Evolutionary conservation across 352 stramenopile genomes (phyloP).

Genomic region (Thraustochytrium striatum): DNA sequence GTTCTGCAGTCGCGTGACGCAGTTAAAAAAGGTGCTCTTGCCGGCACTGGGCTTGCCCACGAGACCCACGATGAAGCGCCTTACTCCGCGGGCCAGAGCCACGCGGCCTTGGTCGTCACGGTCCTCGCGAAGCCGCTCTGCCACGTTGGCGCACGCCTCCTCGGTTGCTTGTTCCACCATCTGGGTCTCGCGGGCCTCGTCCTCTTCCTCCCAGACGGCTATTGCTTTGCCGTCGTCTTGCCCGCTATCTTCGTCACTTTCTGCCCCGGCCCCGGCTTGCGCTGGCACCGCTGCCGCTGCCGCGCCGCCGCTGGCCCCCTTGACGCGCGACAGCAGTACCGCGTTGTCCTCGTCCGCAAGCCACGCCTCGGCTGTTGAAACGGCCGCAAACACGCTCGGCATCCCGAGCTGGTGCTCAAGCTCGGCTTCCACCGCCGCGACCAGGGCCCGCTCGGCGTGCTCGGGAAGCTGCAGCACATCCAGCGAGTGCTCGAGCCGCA

Average conservation of each 20-base stretch:
- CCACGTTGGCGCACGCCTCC: slow-evolving; percentile 8
- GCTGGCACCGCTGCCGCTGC: not conserved
- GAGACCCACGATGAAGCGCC: slow-evolving; percentile 46
- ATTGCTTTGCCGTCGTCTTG: too few species aligned
- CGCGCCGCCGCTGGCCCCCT: not conserved
- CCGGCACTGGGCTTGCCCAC: slow-evolving; percentile 60
- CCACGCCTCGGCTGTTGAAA: slow-evolving; percentile 33
- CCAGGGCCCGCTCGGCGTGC: not conserved
- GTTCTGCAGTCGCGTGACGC: slow-evolving; percentile 49
- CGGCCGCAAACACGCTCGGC: slow-evolving; percentile 19
- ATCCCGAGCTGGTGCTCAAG: slow-evolving; percentile 13
- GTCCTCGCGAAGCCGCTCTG: not conserved
- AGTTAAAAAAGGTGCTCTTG: slow-evolving; percentile 73
- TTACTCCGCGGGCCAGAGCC: slow-evolving; percentile 6
- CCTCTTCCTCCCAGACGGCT: slow-evolving; percentile 28
- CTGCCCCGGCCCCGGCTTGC: not conserved
- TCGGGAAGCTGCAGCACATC: slow-evolving; percentile 23
- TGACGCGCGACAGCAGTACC: not conserved
- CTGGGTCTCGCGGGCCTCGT: slow-evolving; percentile 2
- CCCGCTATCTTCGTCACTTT: not conserved
- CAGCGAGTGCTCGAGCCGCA: slow-evolving; percentile 14
- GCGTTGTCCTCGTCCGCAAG: slow-evolving; percentile 1
- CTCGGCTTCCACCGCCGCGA: not conserved
- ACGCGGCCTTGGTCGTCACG: slow-evolving; percentile 24
- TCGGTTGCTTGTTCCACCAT: slow-evolving; percentile 9